phyloP scores from a whole-genome alignment of 371 early-diverging fungal genomes.

The Mortierella sp. region DNA sequence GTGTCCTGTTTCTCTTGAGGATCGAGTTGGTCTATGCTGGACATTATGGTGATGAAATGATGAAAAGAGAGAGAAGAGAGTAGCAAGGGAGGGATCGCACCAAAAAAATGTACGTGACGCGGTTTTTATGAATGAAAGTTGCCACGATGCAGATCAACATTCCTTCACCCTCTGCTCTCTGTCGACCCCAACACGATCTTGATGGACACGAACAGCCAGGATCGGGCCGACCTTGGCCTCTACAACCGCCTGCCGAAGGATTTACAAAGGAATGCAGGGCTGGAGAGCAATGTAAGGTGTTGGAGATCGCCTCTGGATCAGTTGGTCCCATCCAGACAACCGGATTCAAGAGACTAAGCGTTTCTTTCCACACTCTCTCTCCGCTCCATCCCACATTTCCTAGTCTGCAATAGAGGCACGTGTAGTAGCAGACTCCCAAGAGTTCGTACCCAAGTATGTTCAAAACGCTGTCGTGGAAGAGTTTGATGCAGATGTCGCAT shows the following conservation, averaged over 20 bases:
- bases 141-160: too few species aligned
- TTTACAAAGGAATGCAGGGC: slow-evolving; percentile 21
- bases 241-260: slow-evolving; percentile 29
- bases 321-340: too few species aligned
- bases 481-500: slow-evolving; percentile 24
- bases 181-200: too few species aligned
- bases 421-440: not conserved
- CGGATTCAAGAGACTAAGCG: not conserved
- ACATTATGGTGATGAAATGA: slow-evolving; percentile 6
- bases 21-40: slow-evolving; percentile 11
- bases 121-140: not conserved
- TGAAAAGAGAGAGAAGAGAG: not conserved
- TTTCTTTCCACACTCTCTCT: not conserved
- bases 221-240: slow-evolving; percentile 36
- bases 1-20: slow-evolving; percentile 3
- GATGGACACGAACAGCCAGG: slow-evolving; percentile 38
- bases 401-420: not conserved
- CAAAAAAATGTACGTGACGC: too few species aligned
- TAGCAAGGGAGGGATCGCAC: not conserved
- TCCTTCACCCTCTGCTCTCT: not conserved
- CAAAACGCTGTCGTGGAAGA: slow-evolving; percentile 32
- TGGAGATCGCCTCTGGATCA: not conserved
- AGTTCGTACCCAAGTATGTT: slow-evolving; percentile 37
- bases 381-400: not conserved
- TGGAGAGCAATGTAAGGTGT: slow-evolving; percentile 15